A percentile compares a stretch with the other conserved stretches of the same genome.
These are phyloP conservation scores for Tilletiopsis washingtonensis DNA, from an alignment of 1,284 basidiomycete species.

Conservation along the genomic window DNA sequence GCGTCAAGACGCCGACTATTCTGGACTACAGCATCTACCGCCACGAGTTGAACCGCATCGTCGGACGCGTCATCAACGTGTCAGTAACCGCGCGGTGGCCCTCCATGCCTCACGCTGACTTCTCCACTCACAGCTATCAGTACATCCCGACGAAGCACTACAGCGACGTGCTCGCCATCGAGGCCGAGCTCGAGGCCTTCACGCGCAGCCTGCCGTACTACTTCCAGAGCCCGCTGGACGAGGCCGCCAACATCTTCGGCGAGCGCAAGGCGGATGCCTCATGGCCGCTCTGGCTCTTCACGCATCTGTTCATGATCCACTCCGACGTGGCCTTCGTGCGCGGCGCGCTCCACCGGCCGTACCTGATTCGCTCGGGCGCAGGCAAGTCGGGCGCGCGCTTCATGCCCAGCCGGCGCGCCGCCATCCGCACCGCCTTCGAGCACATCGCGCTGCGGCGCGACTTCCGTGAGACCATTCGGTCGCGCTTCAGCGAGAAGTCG, in stretches of 20 bases:
- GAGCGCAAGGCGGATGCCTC: constrained; percentile 26
- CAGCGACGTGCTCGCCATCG: constrained; percentile 28
- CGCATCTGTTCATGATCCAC: constrained; percentile 35
- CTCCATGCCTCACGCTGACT: too few species aligned
- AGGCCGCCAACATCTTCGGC: constrained; percentile 12
- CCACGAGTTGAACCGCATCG: constrained; percentile 22
- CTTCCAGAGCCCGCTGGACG: constrained; percentile 16
- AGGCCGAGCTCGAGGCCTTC: constrained; percentile 17
- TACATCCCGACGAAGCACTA: constrained; percentile 8
- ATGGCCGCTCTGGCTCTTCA: constrained; percentile 24
- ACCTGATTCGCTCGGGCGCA: constrained; percentile 22
- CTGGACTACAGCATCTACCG: constrained; percentile 23
- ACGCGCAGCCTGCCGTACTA: constrained; percentile 29
- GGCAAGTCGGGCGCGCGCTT: constrained; percentile 17
- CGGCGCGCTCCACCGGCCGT: constrained; percentile 33
- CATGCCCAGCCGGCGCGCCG: constrained; percentile 24
- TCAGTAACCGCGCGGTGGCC: too few species aligned
- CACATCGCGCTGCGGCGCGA: constrained; percentile 31
- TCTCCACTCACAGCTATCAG: too few species aligned
- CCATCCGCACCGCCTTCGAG: constrained; percentile 30
- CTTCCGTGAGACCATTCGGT: constrained; percentile 10
- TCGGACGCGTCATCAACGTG: constrained; percentile 11
- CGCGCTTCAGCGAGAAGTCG: neutral
- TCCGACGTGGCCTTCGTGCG: constrained; percentile 35
- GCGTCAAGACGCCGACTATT: constrained; percentile 20